These are phyloP conservation scores for Penicillium sclerotiorum DNA, from an alignment of 2,329 filamentous ascomycete genomes.

Conservation along the genomic window DNA sequence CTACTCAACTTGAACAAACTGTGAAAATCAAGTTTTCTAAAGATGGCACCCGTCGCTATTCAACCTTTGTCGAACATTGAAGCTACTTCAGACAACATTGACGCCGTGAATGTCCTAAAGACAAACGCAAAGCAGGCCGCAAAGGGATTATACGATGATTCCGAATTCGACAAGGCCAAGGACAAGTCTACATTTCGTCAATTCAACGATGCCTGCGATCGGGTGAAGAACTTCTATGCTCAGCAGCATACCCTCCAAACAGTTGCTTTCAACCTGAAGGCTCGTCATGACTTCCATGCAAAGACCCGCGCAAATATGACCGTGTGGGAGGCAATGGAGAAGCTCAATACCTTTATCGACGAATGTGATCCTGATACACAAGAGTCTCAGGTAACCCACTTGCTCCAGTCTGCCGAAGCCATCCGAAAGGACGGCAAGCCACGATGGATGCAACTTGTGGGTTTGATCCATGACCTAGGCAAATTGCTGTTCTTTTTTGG, in stretches of 20 bases:
- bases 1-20: too few relatives aligned
- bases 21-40: too few relatives aligned
- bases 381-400: constrained; percentile 84
- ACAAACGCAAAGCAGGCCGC: constrained; percentile 47
- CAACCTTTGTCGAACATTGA: constrained; percentile 38
- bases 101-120: constrained; percentile 63
- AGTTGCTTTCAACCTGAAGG: constrained; percentile 75
- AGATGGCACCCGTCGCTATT: neutral
- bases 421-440: constrained; percentile 72
- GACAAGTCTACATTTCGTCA: constrained; percentile 81
- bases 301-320: constrained; percentile 74
- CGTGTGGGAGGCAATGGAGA: constrained; percentile 90
- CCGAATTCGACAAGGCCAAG: constrained; percentile 72
- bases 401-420: constrained; percentile 87
- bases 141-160: constrained; percentile 52
- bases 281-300: constrained; percentile 70
- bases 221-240: constrained; percentile 83
- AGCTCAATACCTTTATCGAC: constrained; percentile 86
- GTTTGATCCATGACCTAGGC: constrained; percentile 51
- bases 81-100: constrained; percentile 60
- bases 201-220: constrained; percentile 79
- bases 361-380: constrained; percentile 87
- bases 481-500: constrained; percentile 59
- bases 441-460: constrained; percentile 52
- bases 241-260: constrained; percentile 65